These are phyloP conservation scores for Ganoderma multipileum DNA, from an alignment of 1,284 basidiomycete species.

Conservation along the genomic window DNA sequence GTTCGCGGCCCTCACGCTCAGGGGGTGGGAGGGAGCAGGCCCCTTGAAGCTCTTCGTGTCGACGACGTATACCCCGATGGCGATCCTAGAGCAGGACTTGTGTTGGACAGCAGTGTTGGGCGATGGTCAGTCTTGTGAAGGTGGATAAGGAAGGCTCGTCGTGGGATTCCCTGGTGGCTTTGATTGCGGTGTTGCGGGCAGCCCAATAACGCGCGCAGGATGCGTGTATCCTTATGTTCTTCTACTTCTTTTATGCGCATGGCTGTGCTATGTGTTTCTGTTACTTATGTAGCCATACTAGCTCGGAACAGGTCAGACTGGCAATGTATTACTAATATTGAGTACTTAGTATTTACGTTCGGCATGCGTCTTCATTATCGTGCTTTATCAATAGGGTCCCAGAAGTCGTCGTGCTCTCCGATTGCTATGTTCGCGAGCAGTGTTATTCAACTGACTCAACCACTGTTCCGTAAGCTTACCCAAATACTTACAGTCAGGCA, in stretches of 20 bases:
- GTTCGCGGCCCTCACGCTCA: slow-evolving; percentile 44
- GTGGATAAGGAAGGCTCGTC: not conserved
- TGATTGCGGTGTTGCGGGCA: slow-evolving; percentile 16
- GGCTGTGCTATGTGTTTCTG: no score
- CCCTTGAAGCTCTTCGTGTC: slow-evolving; percentile 57
- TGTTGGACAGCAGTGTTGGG: not conserved
- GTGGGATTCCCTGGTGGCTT: slow-evolving; percentile 18
- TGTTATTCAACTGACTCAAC: no score
- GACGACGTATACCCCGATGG: slow-evolving; percentile 49
- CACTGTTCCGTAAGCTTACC: no score
- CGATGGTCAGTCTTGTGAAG: not conserved
- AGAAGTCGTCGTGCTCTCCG: not conserved
- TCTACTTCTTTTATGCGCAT: not conserved
- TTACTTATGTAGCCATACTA: slow-evolving; percentile 3
- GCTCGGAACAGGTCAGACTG: not conserved
- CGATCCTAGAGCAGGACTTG: slow-evolving; percentile 47
- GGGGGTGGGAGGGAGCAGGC: slow-evolving; percentile 39
- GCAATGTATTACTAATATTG: no score
- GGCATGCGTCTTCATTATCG: not conserved
- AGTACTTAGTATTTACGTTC: not conserved
- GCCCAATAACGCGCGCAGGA: not conserved
- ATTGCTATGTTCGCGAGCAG: not conserved
- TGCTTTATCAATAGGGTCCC: not conserved
- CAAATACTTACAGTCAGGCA: no score
- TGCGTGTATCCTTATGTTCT: slow-evolving; percentile 2